Base-by-base conservation (phyloP, 805 yeast genomes). In the Candida insectorum region DNA sequence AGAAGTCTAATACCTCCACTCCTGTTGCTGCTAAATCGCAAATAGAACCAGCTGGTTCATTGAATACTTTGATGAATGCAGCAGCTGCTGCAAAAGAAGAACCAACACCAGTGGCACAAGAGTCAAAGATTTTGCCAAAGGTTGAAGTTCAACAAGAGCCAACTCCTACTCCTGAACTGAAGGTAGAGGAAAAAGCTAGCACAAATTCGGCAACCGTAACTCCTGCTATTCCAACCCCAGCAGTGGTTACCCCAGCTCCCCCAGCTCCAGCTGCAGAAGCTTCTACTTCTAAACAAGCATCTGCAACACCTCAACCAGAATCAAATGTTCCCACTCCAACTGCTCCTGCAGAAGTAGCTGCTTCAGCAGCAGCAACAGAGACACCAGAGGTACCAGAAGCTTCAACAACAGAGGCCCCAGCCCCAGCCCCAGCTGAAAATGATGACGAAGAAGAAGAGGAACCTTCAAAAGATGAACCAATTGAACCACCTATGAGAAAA, bases 401-500 rank as follows among this genome's bases (percentile, higher is more conserved):
- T 10, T 11, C 25, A 18, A 31, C 34, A 6, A 33, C 36, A 22
- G 25, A 21, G 13, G 22, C 33, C 24, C 4, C 32, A 16, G 31
- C 24, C 4, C 30, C 26, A 12, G 31, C 28, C 9, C 43, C 26
- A 9, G 35, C 21, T 4, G 33, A 38, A 11, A 25, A 34, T 12
- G 33, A 34, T 13, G 43, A 38, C 13, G 44, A 39, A n/a, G 34
- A 37, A 12, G 31, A 21, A 29, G 32, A 29, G n/a, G 28, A 29
- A 25, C 33, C 44, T 44, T 26, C 19, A 8, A 25, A 34, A n/a
- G 48, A 16, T 6, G 68, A 57, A 33, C 54, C 57, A 2, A 60
- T 57, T 11, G 73, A 66, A 36, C 71, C 73, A 17, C 73, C 73
- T 11, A 49, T 66, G 60, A 53, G 73, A 39, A 60, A 59, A 30